These are phyloP conservation scores for Coriolopsis trogii DNA, from an alignment of 1,284 basidiomycete species.

Conservation along the genomic window DNA sequence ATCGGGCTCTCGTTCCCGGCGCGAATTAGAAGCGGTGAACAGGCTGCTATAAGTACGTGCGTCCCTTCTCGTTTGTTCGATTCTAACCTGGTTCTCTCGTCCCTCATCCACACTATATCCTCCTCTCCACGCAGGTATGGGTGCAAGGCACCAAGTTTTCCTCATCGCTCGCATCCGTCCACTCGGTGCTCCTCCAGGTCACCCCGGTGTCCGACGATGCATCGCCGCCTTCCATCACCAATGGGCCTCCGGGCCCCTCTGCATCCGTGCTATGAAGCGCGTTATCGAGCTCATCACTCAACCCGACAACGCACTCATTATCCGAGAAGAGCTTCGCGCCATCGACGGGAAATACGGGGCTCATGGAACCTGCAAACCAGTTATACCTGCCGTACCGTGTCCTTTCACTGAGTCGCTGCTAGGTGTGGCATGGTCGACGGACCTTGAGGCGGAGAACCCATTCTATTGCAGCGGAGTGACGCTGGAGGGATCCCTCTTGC, in stretches of 20 bases:
- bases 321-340: conserved; percentile 35
- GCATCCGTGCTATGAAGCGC: conserved; percentile 34
- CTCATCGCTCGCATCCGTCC: conserved; percentile 39
- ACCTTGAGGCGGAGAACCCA: conserved; percentile 4
- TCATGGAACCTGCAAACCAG: conserved; percentile 9
- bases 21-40: too few relatives aligned
- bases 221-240: conserved; percentile 43
- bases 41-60: too few relatives aligned
- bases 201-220: conserved; percentile 37
- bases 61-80: too few relatives aligned
- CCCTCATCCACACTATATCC: not conserved
- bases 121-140: conserved; percentile 3
- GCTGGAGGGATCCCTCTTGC: conserved; percentile 4
- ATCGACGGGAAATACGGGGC: conserved; percentile 32
- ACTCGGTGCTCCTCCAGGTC: conserved; percentile 15
- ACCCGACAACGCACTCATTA: conserved; percentile 37
- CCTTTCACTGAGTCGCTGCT: conserved; percentile 33
- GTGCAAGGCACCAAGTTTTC: conserved; percentile 34
- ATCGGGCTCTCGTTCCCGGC: too few relatives aligned
- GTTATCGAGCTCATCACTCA: conserved; percentile 40
- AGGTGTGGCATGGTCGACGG: conserved; percentile 15
- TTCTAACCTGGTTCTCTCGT: too few relatives aligned
- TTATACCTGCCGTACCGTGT: conserved; percentile 30
- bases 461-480: conserved; percentile 6
- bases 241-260: conserved; percentile 41